Conservation (phyloP, 1,139 yeast genomes). For the Sugiyamaella grinbergsii region DNA sequence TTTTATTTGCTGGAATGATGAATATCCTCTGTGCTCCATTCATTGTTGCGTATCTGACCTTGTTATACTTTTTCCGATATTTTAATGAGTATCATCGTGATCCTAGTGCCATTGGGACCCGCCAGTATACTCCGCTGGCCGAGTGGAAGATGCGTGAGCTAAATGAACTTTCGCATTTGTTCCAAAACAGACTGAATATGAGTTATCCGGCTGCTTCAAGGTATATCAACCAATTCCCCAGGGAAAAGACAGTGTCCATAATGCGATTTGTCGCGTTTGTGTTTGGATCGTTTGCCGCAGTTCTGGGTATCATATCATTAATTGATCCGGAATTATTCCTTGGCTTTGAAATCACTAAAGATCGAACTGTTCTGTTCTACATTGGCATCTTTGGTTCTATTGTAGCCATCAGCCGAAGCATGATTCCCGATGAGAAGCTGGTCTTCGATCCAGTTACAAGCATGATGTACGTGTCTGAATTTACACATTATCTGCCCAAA, state of each 20-base stretch:
- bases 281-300: constrained; percentile 87
- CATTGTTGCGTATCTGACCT: constrained; percentile 75
- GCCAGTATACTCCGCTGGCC: constrained; percentile 92
- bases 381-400: constrained; percentile 83
- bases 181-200: constrained; percentile 71
- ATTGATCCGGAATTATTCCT: constrained; percentile 89
- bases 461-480: constrained; percentile 72
- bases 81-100: constrained; percentile 90
- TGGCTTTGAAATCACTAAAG: constrained; percentile 83
- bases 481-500: constrained; percentile 85
- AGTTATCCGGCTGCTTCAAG: constrained; percentile 79
- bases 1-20: constrained; percentile 82
- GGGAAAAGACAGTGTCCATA: constrained; percentile 68
- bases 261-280: constrained; percentile 72
- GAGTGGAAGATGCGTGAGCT: constrained; percentile 95
- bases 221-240: constrained; percentile 90
- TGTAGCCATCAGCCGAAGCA: constrained; percentile 70
- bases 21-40: constrained; percentile 84
- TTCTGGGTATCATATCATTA: constrained; percentile 79
- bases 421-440: constrained; percentile 60
- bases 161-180: constrained; percentile 88
- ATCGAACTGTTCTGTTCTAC: constrained; percentile 80
- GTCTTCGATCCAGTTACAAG: constrained; percentile 92
- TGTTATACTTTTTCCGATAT: constrained; percentile 83
- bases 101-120: constrained; percentile 79